Conservation (phyloP, 129 eudicot species). For the Pseudognaphalium luteoalbum region DNA sequence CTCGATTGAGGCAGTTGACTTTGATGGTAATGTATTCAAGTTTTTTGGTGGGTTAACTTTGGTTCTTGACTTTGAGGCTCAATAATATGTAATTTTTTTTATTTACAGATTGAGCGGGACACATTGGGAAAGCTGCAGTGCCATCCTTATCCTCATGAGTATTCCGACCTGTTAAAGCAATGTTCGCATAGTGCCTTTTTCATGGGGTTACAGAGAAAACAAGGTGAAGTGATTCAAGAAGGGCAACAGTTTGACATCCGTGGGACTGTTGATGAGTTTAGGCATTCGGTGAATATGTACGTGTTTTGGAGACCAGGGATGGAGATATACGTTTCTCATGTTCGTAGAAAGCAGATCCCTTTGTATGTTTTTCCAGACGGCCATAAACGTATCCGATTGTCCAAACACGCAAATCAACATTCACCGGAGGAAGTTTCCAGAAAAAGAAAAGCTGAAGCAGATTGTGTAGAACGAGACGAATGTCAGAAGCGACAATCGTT, state of each 20-base stretch:
- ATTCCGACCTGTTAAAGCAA: conserved; percentile 52
- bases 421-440: conserved; percentile 36
- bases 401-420: conserved; percentile 37
- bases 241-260: conserved; percentile 98
- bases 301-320: conserved; percentile 84
- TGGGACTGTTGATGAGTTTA: conserved; percentile 78
- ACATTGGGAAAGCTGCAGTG: conserved; percentile 83
- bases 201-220: conserved; percentile 91
- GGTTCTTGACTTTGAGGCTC: background rate
- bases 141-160: conserved; percentile 90
- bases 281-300: conserved; percentile 68
- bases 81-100: background rate
- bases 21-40: conserved; percentile 60
- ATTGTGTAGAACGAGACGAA: conserved; percentile 26
- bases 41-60: background rate
- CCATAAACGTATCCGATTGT: conserved; percentile 42
- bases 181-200: conserved; percentile 76
- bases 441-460: conserved; percentile 50
- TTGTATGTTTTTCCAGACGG: conserved; percentile 63
- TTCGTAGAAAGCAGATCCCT: conserved; percentile 74
- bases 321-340: conserved; percentile 83
- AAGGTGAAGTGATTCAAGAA: conserved; percentile 68
- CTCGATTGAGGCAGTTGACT: conserved; percentile 87
- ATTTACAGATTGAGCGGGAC: conserved; percentile 80
- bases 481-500: conserved; percentile 42